A percentile compares a stretch with the other conserved stretches of the same genome.
phyloP scores from a whole-genome alignment of 1,139 yeast species.

The Yamadazyma jaroonii region DNA sequence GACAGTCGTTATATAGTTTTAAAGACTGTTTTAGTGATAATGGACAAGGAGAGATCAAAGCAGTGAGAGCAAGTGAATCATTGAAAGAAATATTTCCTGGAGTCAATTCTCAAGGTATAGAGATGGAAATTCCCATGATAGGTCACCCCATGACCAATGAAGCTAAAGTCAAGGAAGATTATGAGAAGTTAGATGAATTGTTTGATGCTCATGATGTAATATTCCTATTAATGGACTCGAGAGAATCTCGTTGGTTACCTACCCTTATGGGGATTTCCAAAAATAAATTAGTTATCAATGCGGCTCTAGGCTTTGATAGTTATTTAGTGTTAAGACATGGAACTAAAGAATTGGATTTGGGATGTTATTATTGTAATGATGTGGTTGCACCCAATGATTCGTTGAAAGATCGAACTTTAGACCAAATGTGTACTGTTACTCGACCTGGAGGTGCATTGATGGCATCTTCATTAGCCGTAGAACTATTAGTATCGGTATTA shows the following conservation, averaged over 20 bases:
- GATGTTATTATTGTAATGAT: slow-evolving; percentile 95
- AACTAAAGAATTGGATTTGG: slow-evolving; percentile 47
- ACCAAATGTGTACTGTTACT: slow-evolving; percentile 98
- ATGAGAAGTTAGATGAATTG: slow-evolving; percentile 48
- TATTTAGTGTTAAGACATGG: slow-evolving; percentile 95
- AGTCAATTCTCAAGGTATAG: slow-evolving; percentile 59
- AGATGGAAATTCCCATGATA: slow-evolving; percentile 87
- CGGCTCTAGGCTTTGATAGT: slow-evolving; percentile 93
- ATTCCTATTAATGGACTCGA: slow-evolving; percentile 83
- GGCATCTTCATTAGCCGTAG: slow-evolving; percentile 88
- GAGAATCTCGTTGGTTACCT: slow-evolving; percentile 97
- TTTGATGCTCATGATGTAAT: slow-evolving; percentile 70
- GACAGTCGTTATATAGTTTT: slow-evolving; percentile 84
- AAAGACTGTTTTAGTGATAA: slow-evolving; percentile 66
- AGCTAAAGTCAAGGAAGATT: slow-evolving; percentile 47
- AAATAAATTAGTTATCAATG: slow-evolving; percentile 76
- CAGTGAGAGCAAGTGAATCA: slow-evolving; percentile 71
- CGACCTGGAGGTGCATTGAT: slow-evolving; percentile 91
- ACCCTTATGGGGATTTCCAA: slow-evolving; percentile 70
- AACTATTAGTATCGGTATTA: slow-evolving; percentile 67
- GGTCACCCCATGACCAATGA: slow-evolving; percentile 79
- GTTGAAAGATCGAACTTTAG: slow-evolving; percentile 78
- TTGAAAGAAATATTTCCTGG: slow-evolving; percentile 75
- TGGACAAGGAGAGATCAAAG: slow-evolving; percentile 65
- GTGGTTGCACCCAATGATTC: slow-evolving; percentile 93